Conservation (phyloP, 768 basidiomycete species). For the Kwoniella pini region DNA sequence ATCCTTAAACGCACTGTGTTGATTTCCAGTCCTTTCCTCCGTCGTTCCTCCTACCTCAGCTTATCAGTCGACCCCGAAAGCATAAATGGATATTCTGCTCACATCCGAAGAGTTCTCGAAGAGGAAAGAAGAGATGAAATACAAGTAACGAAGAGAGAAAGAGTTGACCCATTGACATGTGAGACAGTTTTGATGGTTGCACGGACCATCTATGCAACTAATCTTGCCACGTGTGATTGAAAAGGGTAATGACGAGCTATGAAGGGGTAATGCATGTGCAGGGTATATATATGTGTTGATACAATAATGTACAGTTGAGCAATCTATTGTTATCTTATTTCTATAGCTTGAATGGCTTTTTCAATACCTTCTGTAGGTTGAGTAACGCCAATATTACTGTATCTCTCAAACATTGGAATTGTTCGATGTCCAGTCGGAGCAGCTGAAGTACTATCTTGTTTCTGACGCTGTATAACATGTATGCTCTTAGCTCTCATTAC, state of each 20-base stretch:
- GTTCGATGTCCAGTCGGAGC: conserved; percentile 69
- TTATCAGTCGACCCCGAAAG: no score
- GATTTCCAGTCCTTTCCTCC: no score
- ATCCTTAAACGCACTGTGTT: no score
- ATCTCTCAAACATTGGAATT: conserved; percentile 60
- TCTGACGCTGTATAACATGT: conserved; percentile 68
- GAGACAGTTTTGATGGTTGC: no score
- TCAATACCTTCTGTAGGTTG: conserved; percentile 37
- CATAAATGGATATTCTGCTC: no score
- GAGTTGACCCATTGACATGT: no score
- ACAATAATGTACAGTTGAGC: not conserved
- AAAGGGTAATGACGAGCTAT: not conserved
- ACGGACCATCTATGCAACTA: no score
- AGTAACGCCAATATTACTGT: not conserved
- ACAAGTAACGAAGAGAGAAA: no score
- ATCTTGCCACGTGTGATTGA: no score
- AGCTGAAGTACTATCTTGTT: conserved; percentile 63
- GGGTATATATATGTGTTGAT: not conserved
- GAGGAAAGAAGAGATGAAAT: no score
- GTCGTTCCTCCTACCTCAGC: no score
- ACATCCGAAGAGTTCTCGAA: no score
- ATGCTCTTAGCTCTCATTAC: not conserved
- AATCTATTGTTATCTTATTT: conserved; percentile 12
- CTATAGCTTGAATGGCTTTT: conserved; percentile 36
- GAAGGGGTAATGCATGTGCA: conserved; percentile 7